phyloP scores from a whole-genome alignment of 2,329 filamentous ascomycete genomes.

The Metarhizium guizhouense region DNA sequence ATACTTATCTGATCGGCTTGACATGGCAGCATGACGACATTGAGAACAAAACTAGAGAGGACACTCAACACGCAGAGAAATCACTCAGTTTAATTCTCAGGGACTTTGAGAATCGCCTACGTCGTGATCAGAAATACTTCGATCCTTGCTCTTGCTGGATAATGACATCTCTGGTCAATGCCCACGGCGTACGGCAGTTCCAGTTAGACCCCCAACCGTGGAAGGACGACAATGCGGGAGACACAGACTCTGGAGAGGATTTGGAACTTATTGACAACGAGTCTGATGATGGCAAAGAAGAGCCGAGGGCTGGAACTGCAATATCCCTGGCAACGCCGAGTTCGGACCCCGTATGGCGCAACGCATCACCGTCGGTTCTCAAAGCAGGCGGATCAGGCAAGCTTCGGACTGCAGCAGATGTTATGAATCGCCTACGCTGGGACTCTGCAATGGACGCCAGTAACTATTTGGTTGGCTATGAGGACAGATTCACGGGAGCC shows the following conservation, averaged over 20 bases:
- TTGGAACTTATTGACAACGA: constrained; percentile 24
- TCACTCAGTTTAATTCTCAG: constrained; percentile 27
- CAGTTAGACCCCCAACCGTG: constrained; percentile 39
- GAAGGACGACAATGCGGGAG: constrained; percentile 28
- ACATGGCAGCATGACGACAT: constrained; percentile 21
- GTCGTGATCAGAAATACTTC: constrained; percentile 36
- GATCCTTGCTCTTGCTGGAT: constrained; percentile 41
- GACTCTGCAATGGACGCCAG: constrained; percentile 41
- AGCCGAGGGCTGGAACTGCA: constrained; percentile 2
- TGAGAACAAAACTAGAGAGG: constrained; percentile 19
- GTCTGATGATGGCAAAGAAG: constrained; percentile 19
- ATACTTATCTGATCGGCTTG: constrained; percentile 54
- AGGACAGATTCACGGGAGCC: constrained; percentile 48
- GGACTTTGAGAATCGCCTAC: constrained; percentile 40
- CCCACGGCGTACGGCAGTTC: constrained; percentile 31
- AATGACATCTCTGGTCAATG: constrained; percentile 28
- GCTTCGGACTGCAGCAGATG: constrained; percentile 48
- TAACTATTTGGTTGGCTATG: constrained; percentile 51
- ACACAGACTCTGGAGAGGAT: constrained; percentile 35
- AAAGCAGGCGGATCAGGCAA: constrained; percentile 28
- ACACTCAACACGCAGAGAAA: constrained; percentile 31
- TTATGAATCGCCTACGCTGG: constrained; percentile 52
- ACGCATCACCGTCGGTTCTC: neutral
- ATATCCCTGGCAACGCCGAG: neutral
- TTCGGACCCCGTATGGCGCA: neutral